Base-by-base conservation (phyloP, 805 yeast genomes). In the Ogataea populi-albae region DNA sequence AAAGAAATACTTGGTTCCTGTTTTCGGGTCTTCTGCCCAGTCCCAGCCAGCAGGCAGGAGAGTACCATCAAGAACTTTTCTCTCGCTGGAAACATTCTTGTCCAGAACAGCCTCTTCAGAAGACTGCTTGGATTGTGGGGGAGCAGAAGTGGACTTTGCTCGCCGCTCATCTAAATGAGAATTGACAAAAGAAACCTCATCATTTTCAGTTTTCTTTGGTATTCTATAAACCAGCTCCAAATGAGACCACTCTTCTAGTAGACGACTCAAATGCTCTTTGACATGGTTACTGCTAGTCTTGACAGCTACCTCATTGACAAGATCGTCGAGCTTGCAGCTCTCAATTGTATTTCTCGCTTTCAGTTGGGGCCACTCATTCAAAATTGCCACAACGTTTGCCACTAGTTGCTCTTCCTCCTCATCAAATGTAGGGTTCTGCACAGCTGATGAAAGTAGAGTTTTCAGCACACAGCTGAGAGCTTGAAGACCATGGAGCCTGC, bases 211-310 rank as follows among this genome's bases (percentile, higher is more conserved):
- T 25, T 69, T 70, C 49, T 89, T 81, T 1, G 94, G 89, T 34
- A 91, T 89, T 29, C 93, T 73, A 54, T 81, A 85, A n/a, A 88
- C 89, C 74, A 86, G 77, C 54, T 83, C 81, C 40, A 86, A 72
- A 17, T 65, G 64, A 29, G 79, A 66, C 97, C 97, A 91, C 37
- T 69, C 80, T 1, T 69, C 65, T 18, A 86, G 50, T 24, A 91
- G 60, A 5, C 57, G 56, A 3, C 57, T 40, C 3, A 81, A 69
- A 35, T 69, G 59, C 1, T 36, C 38, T 45, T 58, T 52, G 22
- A 70, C 51, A 8, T 57, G 58, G 3, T 32, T 23, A 45, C 55
- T 37, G 15, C 40, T 26, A 5, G 62, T 50, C 14, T 44, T 46
- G 5, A 45, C 25, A 3, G 56, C 37, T 14, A 85, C 52, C 4